Evolutionary conservation across 106 monocot genomes (phyloP).

Genomic region (Xerophyta viscosa): DNA sequence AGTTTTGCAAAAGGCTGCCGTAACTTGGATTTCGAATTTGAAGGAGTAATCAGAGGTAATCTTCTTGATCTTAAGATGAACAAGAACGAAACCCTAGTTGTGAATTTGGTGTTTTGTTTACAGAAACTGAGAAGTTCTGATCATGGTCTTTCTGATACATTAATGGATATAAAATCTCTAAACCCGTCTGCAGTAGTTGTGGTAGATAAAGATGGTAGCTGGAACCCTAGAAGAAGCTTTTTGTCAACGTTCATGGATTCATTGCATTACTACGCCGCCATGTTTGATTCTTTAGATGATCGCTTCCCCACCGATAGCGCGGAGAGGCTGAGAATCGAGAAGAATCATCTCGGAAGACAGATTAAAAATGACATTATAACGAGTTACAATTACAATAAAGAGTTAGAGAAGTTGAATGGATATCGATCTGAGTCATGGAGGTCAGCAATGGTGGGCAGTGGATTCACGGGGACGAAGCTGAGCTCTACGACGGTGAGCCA

Average conservation of each 20-base stretch:
- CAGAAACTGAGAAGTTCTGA: slow-evolving; percentile 21
- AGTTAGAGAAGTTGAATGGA: slow-evolving; percentile 2
- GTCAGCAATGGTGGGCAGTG: slow-evolving; percentile 23
- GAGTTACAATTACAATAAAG: not conserved
- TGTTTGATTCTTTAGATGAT: slow-evolving; percentile 46
- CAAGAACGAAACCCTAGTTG: slow-evolving; percentile 26
- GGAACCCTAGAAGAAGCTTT: slow-evolving; percentile 13
- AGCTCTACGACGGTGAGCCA: slow-evolving; percentile 56
- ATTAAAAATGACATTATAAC: slow-evolving; percentile 21
- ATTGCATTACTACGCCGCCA: slow-evolving; percentile 36
- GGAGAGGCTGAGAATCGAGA: slow-evolving; percentile 49
- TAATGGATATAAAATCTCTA: slow-evolving; percentile 17
- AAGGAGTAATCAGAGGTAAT: slow-evolving; percentile 18
- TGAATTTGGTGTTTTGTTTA: slow-evolving; percentile 41
- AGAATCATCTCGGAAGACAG: slow-evolving; percentile 39
- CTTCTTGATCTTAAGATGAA: not conserved
- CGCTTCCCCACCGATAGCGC: slow-evolving; percentile 41
- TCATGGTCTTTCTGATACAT: slow-evolving; percentile 3
- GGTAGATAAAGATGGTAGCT: slow-evolving; percentile 38
- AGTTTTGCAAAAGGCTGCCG: slow-evolving; percentile 33
- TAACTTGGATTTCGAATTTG: slow-evolving; percentile 45
- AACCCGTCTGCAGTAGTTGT: slow-evolving; percentile 39
- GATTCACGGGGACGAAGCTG: slow-evolving; percentile 23
- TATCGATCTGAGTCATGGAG: slow-evolving; percentile 47
- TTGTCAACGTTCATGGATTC: slow-evolving; percentile 26